These are phyloP conservation scores for Coelastrella sp. DNA, from an alignment of 139 green algal species.

Conservation along the genomic window DNA sequence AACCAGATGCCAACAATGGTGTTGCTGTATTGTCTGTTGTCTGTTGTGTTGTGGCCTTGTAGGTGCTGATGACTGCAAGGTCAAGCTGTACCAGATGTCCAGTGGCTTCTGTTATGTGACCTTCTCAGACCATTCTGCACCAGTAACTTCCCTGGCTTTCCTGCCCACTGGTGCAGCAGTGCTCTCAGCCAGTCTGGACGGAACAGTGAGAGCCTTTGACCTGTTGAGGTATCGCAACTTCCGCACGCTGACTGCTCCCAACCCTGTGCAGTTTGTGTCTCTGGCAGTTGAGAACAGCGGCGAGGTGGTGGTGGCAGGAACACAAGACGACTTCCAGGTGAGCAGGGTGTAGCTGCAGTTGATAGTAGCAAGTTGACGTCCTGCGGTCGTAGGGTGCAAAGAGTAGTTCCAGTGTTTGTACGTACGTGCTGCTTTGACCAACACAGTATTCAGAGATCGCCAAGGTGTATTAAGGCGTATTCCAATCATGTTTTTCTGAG, in stretches of 20 bases:
- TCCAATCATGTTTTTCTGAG: no score
- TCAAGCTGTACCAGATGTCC: conserved; percentile 88
- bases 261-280: conserved; percentile 86
- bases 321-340: conserved; percentile 86
- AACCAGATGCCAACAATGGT: no score
- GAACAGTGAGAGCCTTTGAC: conserved; percentile 95
- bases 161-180: conserved; percentile 75
- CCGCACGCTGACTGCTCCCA: conserved; percentile 90
- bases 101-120: conserved; percentile 95
- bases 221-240: conserved; percentile 95
- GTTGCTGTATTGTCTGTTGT: no score
- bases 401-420: no score
- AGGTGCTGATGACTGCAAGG: conserved; percentile 86
- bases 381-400: not conserved
- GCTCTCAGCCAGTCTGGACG: conserved; percentile 82
- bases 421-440: no score
- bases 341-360: not conserved
- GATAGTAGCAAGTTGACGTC: not conserved
- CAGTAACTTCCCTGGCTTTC: conserved; percentile 88
- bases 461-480: no score
- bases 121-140: conserved; percentile 91
- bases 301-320: conserved; percentile 90
- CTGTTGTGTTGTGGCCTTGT: conserved; percentile 28
- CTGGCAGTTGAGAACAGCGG: conserved; percentile 90
- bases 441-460: no score